Percentiles rank a stretch among this genome's conserved stretches.
Conservation (phyloP, 495 filamentous ascomycete genomes). For the Cercophora sp. region DNA sequence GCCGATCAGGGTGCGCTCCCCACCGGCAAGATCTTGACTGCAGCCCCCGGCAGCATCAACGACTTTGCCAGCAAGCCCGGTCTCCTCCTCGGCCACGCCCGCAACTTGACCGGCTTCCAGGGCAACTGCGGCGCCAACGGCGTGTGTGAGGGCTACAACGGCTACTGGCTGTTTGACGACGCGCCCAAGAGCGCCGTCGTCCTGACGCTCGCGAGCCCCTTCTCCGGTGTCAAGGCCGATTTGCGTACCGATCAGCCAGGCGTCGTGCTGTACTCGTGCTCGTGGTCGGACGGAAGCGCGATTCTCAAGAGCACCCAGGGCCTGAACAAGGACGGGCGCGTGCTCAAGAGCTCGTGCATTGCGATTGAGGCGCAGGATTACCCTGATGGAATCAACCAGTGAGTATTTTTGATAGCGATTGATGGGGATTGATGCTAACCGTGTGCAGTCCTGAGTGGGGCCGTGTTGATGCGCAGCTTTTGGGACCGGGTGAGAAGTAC, state of each 20-base stretch:
- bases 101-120: constrained; percentile 49
- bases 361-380: constrained; percentile 65
- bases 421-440: constrained; percentile 15
- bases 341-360: constrained; percentile 55
- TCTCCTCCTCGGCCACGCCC: constrained; percentile 64
- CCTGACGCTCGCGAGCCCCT: constrained; percentile 52
- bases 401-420: constrained; percentile 17
- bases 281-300: constrained; percentile 62
- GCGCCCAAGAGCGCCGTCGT: constrained; percentile 56
- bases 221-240: constrained; percentile 66
- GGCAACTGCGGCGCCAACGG: constrained; percentile 61
- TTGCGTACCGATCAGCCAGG: constrained; percentile 67
- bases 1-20: constrained; percentile 69
- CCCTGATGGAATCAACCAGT: constrained; percentile 75
- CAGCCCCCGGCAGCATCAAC: constrained; percentile 55
- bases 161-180: constrained; percentile 67
- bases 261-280: constrained; percentile 68
- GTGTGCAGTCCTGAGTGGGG: constrained; percentile 61
- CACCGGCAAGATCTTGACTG: constrained; percentile 62
- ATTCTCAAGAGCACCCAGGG: constrained; percentile 61
- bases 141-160: constrained; percentile 76
- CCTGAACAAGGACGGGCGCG: constrained; percentile 46
- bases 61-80: constrained; percentile 62
- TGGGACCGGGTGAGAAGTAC: constrained; percentile 47
- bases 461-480: constrained; percentile 54